Conservation (phyloP, 148 eudicot species). For the Linanthus parryae region DNA sequence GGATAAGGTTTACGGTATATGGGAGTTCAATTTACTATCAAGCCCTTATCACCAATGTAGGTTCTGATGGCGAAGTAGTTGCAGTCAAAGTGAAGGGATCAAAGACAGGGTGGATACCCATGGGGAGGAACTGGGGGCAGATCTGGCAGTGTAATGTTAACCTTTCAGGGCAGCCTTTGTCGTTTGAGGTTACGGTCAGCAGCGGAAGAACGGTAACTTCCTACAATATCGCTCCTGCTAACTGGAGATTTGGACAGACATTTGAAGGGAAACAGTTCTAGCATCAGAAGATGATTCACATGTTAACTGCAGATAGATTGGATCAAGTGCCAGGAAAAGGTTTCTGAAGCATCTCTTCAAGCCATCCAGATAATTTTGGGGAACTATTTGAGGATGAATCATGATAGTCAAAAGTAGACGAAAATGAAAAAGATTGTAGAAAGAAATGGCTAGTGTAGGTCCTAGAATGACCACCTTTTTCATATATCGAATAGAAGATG, state of each 20-base stretch:
- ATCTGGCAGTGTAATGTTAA: constrained; percentile 56
- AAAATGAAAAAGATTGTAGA: no score
- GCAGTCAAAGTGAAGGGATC: constrained; percentile 68
- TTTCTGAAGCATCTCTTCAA: no score
- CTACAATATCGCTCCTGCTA: constrained; percentile 56
- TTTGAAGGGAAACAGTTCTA: constrained; percentile 66
- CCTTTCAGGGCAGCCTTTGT: constrained; percentile 56
- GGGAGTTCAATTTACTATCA: constrained; percentile 45
- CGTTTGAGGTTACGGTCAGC: constrained; percentile 62
- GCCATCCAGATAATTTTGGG: no score
- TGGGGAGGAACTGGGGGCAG: constrained; percentile 87
- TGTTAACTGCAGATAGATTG: no score
- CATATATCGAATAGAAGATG: no score
- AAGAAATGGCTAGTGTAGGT: no score
- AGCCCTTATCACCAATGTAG: constrained; percentile 63
- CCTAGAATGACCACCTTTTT: no score
- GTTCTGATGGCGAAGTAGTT: constrained; percentile 49
- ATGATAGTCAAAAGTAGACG: no score
- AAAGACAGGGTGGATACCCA: constrained; percentile 64
- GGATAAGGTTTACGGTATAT: constrained; percentile 50
- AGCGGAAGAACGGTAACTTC: constrained; percentile 39
- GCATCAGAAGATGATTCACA: constrained; percentile 4
- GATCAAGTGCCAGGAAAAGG: no score
- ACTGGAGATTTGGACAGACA: constrained; percentile 68
- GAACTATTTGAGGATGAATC: no score